These are phyloP conservation scores for Fusarium haematococcum DNA, from an alignment of 2,329 filamentous ascomycete genomes.

Conservation along the genomic window DNA sequence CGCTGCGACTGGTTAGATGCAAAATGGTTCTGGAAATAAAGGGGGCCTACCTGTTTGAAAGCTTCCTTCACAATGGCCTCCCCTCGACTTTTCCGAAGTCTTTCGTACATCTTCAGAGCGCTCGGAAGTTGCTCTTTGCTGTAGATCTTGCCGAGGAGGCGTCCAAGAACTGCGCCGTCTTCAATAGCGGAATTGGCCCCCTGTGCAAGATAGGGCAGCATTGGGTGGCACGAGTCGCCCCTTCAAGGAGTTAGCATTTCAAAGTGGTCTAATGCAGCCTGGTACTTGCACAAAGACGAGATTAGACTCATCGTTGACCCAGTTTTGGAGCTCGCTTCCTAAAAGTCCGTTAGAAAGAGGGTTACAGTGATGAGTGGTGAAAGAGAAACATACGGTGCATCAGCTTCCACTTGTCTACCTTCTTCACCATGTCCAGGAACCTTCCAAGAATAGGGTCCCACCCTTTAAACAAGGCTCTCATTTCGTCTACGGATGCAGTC, in stretches of 20 bases:
- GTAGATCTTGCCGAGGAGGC: constrained; percentile 64
- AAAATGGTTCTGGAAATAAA: not conserved
- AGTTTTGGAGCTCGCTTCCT: constrained; percentile 63
- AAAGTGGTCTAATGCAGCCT: not conserved
- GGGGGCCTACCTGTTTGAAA: constrained; percentile 58
- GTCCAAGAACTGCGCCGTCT: constrained; percentile 74
- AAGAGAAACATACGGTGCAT: constrained; percentile 59
- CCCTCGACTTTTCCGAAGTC: constrained; percentile 60
- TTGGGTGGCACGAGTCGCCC: constrained; percentile 73
- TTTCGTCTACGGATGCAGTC: constrained; percentile 68
- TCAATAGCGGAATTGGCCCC: constrained; percentile 77
- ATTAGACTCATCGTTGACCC: constrained; percentile 65
- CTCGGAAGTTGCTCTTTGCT: constrained; percentile 57
- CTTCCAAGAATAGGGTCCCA: constrained; percentile 72
- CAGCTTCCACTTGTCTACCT: constrained; percentile 77
- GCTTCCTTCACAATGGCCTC: constrained; percentile 71
- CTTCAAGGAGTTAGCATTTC: constrained; percentile 31
- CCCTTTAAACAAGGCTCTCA: constrained; percentile 67
- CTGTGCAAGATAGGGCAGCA: constrained; percentile 73
- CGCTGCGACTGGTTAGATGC: constrained; percentile 49
- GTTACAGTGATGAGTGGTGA: not conserved
- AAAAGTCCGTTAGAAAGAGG: not conserved
- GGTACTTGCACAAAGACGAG: constrained; percentile 59
- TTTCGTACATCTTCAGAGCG: constrained; percentile 59
- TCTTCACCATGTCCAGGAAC: constrained; percentile 63